Conservation (phyloP, 176 grass and related monocot genomes). For the Lolium rigidum region DNA sequence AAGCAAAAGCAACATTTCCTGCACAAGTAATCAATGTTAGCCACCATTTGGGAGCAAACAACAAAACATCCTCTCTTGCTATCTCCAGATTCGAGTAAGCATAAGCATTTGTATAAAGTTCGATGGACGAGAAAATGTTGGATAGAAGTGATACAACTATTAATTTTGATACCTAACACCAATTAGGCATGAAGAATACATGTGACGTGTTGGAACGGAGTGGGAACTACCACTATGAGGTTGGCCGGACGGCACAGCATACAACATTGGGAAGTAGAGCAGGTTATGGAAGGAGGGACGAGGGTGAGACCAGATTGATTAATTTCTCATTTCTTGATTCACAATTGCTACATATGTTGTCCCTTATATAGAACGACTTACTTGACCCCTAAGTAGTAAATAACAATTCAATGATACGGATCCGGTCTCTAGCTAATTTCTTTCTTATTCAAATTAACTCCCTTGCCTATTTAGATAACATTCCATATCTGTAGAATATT, state of each 20-base stretch:
- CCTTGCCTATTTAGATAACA: neutral
- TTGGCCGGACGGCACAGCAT: neutral
- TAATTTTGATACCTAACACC: neutral
- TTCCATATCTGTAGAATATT: neutral
- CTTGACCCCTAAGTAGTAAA: neutral
- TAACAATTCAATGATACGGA: too few species aligned
- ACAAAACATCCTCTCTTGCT: neutral
- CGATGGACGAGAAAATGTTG: slow-evolving; percentile 23
- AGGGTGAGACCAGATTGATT: neutral
- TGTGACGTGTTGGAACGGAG: neutral
- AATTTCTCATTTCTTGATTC: neutral
- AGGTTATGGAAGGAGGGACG: neutral
- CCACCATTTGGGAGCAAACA: neutral
- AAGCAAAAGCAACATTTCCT: slow-evolving; percentile 99
- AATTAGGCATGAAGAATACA: slow-evolving; percentile 23
- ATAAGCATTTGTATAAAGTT: neutral
- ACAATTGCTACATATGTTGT: neutral
- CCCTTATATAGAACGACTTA: neutral
- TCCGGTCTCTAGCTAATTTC: too few species aligned
- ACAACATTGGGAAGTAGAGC: neutral
- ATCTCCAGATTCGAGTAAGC: slow-evolving; percentile 11
- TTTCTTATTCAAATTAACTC: neutral
- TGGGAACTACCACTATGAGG: neutral
- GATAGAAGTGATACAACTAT: neutral
- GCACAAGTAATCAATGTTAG: slow-evolving; percentile 46